A percentile compares a stretch with the other conserved stretches of the same genome.
Conservation (phyloP, 495 filamentous ascomycete species). For the Talaromyces adpressus region DNA sequence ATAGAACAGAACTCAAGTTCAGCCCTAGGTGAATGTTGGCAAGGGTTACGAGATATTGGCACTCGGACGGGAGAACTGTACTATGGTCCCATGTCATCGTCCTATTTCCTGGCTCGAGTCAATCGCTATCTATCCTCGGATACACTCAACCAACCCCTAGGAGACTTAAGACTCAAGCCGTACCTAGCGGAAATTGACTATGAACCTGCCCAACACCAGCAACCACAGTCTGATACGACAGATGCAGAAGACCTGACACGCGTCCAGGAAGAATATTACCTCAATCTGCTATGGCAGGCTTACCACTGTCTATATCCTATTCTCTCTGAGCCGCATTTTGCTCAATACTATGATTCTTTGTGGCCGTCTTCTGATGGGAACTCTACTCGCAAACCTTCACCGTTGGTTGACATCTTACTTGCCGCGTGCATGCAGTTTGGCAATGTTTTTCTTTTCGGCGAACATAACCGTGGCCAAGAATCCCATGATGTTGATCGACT, state of each 20-base stretch:
- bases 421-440: conserved; percentile 15
- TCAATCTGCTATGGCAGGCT: conserved; percentile 41
- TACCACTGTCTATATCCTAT: conserved; percentile 31
- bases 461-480: background rate
- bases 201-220: background rate
- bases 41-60: background rate
- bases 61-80: conserved; percentile 9
- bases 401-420: conserved; percentile 10
- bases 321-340: conserved; percentile 37
- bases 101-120: conserved; percentile 23
- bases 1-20: background rate
- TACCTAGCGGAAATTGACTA: conserved; percentile 11
- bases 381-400: background rate
- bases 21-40: background rate
- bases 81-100: conserved; percentile 24
- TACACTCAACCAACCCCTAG: background rate
- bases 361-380: conserved; percentile 16
- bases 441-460: background rate
- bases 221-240: background rate
- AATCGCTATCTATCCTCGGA: conserved; percentile 18
- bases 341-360: conserved; percentile 34
- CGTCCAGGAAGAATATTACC: conserved; percentile 41
- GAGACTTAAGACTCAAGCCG: background rate
- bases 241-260: conserved; percentile 8
- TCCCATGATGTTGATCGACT: background rate